Conservation (phyloP, 2,329 filamentous ascomycete species). For the Moelleriella libera region DNA sequence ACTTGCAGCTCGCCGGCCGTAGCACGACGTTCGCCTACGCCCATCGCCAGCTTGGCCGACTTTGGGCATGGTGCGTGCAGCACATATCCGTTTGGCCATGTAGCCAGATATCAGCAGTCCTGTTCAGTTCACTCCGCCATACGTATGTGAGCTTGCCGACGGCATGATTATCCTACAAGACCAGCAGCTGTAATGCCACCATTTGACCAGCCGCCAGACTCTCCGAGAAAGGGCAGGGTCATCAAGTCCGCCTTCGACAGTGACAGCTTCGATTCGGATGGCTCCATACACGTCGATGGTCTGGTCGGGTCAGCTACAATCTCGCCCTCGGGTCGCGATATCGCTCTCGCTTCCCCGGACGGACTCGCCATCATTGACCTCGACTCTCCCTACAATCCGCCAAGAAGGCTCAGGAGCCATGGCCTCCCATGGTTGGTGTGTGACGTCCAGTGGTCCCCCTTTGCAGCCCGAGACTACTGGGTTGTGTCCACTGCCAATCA, state of each 20-base stretch:
- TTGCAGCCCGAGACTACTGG: slow-evolving; percentile 81
- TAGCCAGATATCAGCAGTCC: no score
- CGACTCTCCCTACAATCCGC: slow-evolving; percentile 76
- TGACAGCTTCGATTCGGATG: slow-evolving; percentile 74
- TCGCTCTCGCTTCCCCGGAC: slow-evolving; percentile 80
- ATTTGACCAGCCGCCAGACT: slow-evolving; percentile 28
- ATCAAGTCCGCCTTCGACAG: slow-evolving; percentile 67
- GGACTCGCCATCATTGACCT: slow-evolving; percentile 86
- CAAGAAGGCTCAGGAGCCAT: slow-evolving; percentile 67
- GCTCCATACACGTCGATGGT: slow-evolving; percentile 70
- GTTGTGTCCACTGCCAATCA: slow-evolving; percentile 90
- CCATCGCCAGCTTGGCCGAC: no score
- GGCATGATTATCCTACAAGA: slow-evolving; percentile 4
- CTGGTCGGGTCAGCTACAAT: slow-evolving; percentile 82
- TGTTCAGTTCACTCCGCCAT: no score
- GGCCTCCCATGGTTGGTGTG: slow-evolving; percentile 89
- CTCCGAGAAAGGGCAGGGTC: slow-evolving; percentile 40
- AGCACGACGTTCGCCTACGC: no score
- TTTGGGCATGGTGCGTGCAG: no score
- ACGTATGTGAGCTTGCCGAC: not conserved
- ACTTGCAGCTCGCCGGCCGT: no score
- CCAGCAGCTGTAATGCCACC: slow-evolving; percentile 26
- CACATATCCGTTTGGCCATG: no score
- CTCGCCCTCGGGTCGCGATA: slow-evolving; percentile 78
- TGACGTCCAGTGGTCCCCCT: slow-evolving; percentile 94